phyloP scores from a whole-genome alignment of 176 grass and related monocot genomes.

The Zea luxurians region DNA sequence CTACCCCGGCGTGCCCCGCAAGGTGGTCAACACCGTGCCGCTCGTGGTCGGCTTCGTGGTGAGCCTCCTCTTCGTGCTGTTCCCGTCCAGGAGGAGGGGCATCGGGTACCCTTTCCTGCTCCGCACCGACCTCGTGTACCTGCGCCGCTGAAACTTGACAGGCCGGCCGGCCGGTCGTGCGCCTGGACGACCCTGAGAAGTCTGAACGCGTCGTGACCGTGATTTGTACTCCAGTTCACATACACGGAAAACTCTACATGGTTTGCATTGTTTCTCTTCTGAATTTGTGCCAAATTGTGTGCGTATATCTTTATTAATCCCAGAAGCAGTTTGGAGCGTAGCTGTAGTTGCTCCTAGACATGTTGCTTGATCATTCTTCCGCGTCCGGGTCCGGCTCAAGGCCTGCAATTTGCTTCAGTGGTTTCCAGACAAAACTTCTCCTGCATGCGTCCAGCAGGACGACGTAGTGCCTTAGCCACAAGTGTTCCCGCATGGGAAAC shows the following conservation, averaged over 20 bases:
- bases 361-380: background rate
- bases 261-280: background rate
- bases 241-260: background rate
- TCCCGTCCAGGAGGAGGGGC: slow-evolving; percentile 78
- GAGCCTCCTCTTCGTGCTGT: slow-evolving; percentile 76
- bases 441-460: slow-evolving; percentile 34
- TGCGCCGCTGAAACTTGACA: slow-evolving; percentile 36
- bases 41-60: slow-evolving; percentile 78
- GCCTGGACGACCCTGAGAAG: too few relatives aligned
- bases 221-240: background rate
- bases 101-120: slow-evolving; percentile 88
- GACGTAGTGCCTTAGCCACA: background rate
- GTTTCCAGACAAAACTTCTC: slow-evolving; percentile 88
- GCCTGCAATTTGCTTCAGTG: slow-evolving; percentile 71
- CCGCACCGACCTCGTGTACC: slow-evolving; percentile 58
- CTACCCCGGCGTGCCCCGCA: slow-evolving; percentile 61
- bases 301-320: background rate
- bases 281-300: slow-evolving; percentile 31
- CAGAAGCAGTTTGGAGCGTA: background rate
- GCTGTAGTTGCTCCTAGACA: background rate
- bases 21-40: slow-evolving; percentile 68
- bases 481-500: background rate
- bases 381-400: slow-evolving; percentile 53
- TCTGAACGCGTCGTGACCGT: background rate
- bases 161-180: background rate